Conservation (phyloP, 1,284 basidiomycete species). For the Cutaneotrichosporon dermatis region DNA sequence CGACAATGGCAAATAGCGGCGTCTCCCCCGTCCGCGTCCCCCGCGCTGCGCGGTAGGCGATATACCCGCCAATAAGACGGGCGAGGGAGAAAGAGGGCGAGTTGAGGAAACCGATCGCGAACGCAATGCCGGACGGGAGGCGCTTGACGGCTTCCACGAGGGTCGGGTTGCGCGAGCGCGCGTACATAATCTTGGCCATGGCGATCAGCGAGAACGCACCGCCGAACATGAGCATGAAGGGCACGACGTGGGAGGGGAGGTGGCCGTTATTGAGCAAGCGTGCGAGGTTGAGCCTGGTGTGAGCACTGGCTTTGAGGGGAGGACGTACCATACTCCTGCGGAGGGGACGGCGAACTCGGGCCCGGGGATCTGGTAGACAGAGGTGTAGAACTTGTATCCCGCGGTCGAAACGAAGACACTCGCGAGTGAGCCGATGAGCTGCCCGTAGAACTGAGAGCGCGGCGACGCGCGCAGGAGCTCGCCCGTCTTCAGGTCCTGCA, state of each 20-base stretch:
- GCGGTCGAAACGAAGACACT: conserved; percentile 84
- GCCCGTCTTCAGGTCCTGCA: conserved; percentile 98
- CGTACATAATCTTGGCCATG: conserved; percentile 26
- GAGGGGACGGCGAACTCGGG: conserved; percentile 91
- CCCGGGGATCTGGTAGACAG: conserved; percentile 69
- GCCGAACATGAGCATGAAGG: conserved; percentile 77
- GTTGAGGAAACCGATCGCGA: conserved; percentile 77
- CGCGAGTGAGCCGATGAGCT: conserved; percentile 78
- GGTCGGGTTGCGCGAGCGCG: conserved; percentile 28
- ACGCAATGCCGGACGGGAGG: conserved; percentile 85
- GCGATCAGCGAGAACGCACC: conserved; percentile 65
- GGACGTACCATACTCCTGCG: conserved; percentile 61
- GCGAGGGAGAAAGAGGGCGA: conserved; percentile 93
- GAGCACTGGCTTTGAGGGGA: too few relatives aligned
- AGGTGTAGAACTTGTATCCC: conserved; percentile 81
- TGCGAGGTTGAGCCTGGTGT: conserved; percentile 81
- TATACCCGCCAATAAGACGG: conserved; percentile 77
- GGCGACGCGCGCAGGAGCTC: conserved; percentile 81
- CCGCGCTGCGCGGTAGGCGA: conserved; percentile 65
- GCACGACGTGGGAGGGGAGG: conserved; percentile 69
- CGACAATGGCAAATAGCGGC: conserved; percentile 71
- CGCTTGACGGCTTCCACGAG: conserved; percentile 55
- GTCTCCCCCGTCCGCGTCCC: conserved; percentile 49
- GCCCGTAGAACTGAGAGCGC: conserved; percentile 79
- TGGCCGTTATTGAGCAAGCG: conserved; percentile 75